phyloP scores from a whole-genome alignment of 441 rosid species.

The Populus hybrid region DNA sequence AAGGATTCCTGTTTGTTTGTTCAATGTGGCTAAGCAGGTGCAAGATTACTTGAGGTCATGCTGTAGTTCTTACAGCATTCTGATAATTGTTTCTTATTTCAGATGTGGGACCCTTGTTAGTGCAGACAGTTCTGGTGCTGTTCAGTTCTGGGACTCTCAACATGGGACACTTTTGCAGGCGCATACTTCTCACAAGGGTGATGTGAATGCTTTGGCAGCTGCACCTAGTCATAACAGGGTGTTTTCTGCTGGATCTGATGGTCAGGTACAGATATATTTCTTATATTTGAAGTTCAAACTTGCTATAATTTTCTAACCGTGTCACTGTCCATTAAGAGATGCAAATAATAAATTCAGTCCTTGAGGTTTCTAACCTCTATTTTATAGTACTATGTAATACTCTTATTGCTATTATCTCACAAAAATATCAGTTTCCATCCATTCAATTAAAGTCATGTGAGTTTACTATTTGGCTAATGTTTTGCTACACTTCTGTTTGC shows the following conservation, averaged over 20 bases:
- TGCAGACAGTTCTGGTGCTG: conserved; percentile 89
- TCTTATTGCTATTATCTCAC: background rate
- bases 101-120: conserved; percentile 90
- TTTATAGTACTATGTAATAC: background rate
- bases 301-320: background rate
- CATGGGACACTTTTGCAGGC: conserved; percentile 87
- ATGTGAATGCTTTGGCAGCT: conserved; percentile 82
- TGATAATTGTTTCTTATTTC: conserved; percentile 21
- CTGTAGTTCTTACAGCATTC: background rate
- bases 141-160: conserved; percentile 89
- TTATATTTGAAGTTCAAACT: background rate
- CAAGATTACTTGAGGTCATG: background rate
- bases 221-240: conserved; percentile 85
- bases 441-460: background rate
- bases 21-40: background rate
- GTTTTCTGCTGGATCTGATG: conserved; percentile 94
- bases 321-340: background rate
- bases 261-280: conserved; percentile 58
- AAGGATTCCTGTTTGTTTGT: conserved; percentile 1
- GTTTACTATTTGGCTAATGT: conserved; percentile 16
- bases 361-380: background rate
- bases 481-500: conserved; percentile 12
- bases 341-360: background rate
- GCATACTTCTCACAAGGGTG: conserved; percentile 86
- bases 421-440: background rate